phyloP scores from a whole-genome alignment of 306 rosid species.

The Corylus americana region DNA sequence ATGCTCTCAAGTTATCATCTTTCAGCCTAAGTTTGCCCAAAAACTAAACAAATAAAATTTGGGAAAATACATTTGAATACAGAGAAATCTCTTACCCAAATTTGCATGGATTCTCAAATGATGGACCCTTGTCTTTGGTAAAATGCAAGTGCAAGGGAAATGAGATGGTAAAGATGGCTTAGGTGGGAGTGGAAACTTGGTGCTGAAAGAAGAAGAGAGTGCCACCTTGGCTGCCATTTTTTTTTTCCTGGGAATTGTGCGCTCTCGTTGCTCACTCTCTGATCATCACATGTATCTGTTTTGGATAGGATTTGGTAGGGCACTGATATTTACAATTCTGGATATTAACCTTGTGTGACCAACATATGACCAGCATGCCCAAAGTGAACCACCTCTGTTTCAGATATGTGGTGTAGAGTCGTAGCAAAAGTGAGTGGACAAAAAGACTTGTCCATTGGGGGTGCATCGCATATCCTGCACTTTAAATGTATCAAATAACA shows the following conservation, averaged over 20 bases:
- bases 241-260: conserved; percentile 6
- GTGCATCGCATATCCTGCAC: too few species aligned
- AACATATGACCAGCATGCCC: neutral
- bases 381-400: neutral
- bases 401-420: neutral
- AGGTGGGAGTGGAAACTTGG: conserved; percentile 45
- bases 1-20: neutral
- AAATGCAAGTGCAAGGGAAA: conserved; percentile 15
- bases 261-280: conserved; percentile 30
- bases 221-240: conserved; percentile 64
- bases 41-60: neutral
- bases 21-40: conserved; percentile 19
- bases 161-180: conserved; percentile 37
- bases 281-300: conserved; percentile 36
- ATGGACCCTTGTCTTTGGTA: conserved; percentile 33
- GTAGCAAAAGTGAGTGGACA: neutral
- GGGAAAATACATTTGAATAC: neutral
- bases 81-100: conserved; percentile 44
- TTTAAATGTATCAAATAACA: too few species aligned
- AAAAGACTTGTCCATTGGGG: too few species aligned
- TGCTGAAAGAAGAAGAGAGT: conserved; percentile 51
- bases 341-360: conserved; percentile 38
- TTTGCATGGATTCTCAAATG: conserved; percentile 63
- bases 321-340: conserved; percentile 14
- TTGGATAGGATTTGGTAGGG: conserved; percentile 41